A percentile compares a stretch with the other conserved stretches of the same genome.
These are phyloP conservation scores for Alternaria angustiovoidea DNA, from an alignment of 2,329 filamentous ascomycete species.

Conservation along the genomic window DNA sequence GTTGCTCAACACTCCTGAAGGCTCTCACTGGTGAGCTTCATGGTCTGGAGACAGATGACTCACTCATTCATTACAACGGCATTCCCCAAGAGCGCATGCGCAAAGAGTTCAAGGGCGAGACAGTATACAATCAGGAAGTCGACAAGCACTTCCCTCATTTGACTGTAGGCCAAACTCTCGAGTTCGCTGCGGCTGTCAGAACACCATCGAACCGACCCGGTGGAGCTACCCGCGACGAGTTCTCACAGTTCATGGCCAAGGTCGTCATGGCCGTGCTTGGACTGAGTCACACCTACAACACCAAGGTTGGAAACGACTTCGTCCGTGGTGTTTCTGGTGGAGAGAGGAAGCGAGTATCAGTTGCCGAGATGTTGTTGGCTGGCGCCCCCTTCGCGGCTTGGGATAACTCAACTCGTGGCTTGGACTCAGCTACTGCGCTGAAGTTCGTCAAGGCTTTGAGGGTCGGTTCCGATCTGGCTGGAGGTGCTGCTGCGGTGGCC, in stretches of 20 bases:
- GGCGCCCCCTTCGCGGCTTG: conserved; percentile 53
- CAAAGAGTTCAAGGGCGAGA: conserved; percentile 58
- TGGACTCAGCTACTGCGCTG: conserved; percentile 61
- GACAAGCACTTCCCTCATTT: conserved; percentile 65
- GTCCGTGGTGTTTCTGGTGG: conserved; percentile 69
- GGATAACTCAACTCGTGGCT: conserved; percentile 56
- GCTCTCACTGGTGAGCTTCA: conserved; percentile 67
- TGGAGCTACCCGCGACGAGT: conserved; percentile 53
- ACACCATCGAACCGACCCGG: conserved; percentile 55
- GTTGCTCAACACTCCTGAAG: conserved; percentile 71
- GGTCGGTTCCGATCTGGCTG: conserved; percentile 59
- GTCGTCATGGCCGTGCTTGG: conserved; percentile 64
- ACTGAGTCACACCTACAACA: conserved; percentile 63
- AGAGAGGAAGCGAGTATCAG: conserved; percentile 68
- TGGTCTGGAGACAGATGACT: conserved; percentile 63
- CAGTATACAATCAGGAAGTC: conserved; percentile 57
- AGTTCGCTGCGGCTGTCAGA: conserved; percentile 63
- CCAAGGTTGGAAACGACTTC: conserved; percentile 66
- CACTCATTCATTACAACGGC: conserved; percentile 69
- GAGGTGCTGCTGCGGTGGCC: conserved; percentile 63
- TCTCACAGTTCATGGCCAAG: conserved; percentile 56
- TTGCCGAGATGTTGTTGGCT: conserved; percentile 61
- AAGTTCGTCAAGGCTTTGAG: conserved; percentile 65
- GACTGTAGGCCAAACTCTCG: conserved; percentile 64
- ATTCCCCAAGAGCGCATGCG: conserved; percentile 53